Evolutionary conservation across 345 rosid species (phyloP).

Genomic region (Eucalyptus erythrocorys): DNA sequence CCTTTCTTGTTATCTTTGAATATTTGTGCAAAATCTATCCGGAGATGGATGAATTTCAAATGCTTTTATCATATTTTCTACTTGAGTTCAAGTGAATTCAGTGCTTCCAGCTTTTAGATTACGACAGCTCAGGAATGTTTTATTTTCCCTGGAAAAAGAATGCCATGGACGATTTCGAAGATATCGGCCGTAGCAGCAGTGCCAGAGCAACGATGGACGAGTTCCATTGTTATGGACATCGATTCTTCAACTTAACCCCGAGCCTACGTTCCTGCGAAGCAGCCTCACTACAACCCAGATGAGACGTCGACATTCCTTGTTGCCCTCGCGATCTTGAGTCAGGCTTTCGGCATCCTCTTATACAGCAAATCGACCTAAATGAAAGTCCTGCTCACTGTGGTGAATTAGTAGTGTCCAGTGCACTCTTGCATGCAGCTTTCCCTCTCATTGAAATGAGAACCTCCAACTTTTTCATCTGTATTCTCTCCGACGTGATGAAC

Average conservation of each 20-base stretch:
- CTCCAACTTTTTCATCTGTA: neutral
- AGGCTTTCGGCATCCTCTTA: conserved; percentile 58
- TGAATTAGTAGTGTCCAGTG: neutral
- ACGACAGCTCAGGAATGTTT: too few relatives aligned
- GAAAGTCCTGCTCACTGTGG: neutral
- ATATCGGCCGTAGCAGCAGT: conserved; percentile 13
- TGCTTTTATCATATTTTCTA: too few relatives aligned
- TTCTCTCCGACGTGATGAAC: neutral
- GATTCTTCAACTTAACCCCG: conserved; percentile 39
- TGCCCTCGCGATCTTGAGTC: conserved; percentile 61
- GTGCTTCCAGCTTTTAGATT: too few relatives aligned
- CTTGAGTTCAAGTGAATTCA: too few relatives aligned
- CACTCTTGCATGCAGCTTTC: neutral
- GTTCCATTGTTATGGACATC: conserved; percentile 43
- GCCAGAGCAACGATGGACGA: conserved; percentile 64
- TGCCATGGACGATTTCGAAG: too few relatives aligned
- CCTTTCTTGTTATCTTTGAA: too few relatives aligned
- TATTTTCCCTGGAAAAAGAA: too few relatives aligned
- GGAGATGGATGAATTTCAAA: too few relatives aligned
- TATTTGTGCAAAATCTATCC: too few relatives aligned
- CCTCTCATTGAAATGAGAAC: neutral
- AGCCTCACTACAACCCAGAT: conserved; percentile 67
- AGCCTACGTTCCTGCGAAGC: conserved; percentile 48
- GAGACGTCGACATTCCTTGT: conserved; percentile 59
- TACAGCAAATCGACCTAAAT: conserved; percentile 48